phyloP scores from a whole-genome alignment of 257 asterid genomes.

The Mentha longifolia region DNA sequence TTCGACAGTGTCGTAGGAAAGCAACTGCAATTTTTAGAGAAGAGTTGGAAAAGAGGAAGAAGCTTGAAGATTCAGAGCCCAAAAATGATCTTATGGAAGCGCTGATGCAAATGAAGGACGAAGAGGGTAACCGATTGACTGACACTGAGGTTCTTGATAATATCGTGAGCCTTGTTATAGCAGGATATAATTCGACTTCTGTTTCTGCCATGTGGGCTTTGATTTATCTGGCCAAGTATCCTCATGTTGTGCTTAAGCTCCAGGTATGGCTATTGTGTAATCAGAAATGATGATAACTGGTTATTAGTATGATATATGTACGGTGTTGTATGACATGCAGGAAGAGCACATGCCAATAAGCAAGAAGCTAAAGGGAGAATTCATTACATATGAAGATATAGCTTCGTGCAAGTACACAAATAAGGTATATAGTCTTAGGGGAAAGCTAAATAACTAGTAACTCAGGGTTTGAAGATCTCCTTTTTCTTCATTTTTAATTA shows the following conservation, averaged over 20 bases:
- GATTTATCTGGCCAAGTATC: slow-evolving; percentile 48
- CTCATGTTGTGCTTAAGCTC: slow-evolving; percentile 42
- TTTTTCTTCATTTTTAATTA: background rate
- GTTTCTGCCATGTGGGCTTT: slow-evolving; percentile 53
- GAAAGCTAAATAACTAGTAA: too few relatives aligned
- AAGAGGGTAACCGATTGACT: slow-evolving; percentile 38
- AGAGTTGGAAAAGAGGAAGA: slow-evolving; percentile 55
- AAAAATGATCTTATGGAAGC: slow-evolving; percentile 50
- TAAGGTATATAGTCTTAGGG: slow-evolving; percentile 40
- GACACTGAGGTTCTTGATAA: slow-evolving; percentile 57
- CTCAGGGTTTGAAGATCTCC: too few relatives aligned
- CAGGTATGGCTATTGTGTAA: background rate
- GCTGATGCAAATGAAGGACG: slow-evolving; percentile 47
- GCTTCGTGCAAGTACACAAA: slow-evolving; percentile 45
- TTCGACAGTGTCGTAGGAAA: slow-evolving; percentile 58
- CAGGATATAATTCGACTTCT: slow-evolving; percentile 51
- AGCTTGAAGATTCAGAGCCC: slow-evolving; percentile 1
- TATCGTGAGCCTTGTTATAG: slow-evolving; percentile 46
- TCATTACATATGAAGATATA: slow-evolving; percentile 52
- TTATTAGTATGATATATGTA: background rate
- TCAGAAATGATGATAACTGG: background rate
- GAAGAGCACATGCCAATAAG: slow-evolving; percentile 51
- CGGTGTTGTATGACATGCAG: slow-evolving; percentile 27
- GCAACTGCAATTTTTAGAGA: slow-evolving; percentile 42
- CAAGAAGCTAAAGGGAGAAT: slow-evolving; percentile 45